Evolutionary conservation across 352 stramenopile species (phyloP), one percentile per base, ranked within the genome.

Genomic region (Phytophthora pistaciae): DNA sequence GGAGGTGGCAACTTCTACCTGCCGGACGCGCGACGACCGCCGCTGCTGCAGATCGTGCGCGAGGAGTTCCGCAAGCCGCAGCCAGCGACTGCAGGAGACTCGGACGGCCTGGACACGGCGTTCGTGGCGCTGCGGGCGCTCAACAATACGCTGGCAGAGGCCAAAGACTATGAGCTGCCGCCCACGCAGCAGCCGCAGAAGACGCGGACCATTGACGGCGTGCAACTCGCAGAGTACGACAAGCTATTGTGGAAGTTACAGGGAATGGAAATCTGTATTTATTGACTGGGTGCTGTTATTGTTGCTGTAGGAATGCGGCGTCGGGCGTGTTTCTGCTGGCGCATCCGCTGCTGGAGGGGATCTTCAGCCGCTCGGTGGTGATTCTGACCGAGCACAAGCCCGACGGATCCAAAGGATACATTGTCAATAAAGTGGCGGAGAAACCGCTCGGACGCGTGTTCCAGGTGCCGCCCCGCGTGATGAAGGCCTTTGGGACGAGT

Each of bases 301-400:
- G 18, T 40, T 72, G 42, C 54, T 60, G 21, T 49, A 91, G 79
- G 54, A 70, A 72, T 33, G 63, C 56, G n/a, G 67, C 78, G 29
- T 75, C 82, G 9, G 89, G 89, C 5, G 68, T 93, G 29, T 96
- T 94, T 56, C 58, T 96, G 36, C 62, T 96, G 46, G 78, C 89
- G 11, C 89, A 96, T 65, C 89, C 89, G 46, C 73, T 96, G 55
- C 57, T 92, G 11, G 79, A 80, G 61, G 85, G 84, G 10, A 75
- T 87, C n/a, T 96, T 96, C 66, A 83, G 75, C 59, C 86, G 87
- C 5, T 81, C 85, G 25, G 89, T 96, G 60, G 81, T 96, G 46
- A 64, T 95, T 27, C 68, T 96, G 6, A 95, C 88, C 1, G 78
- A 91, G 44, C 87, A 96, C 72, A 85, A 70, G 36, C 46, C 29